A percentile compares a stretch with the other conserved stretches of the same genome.
phyloP scores from a whole-genome alignment of 495 filamentous ascomycete species.

The Penicillium tannophilum region DNA sequence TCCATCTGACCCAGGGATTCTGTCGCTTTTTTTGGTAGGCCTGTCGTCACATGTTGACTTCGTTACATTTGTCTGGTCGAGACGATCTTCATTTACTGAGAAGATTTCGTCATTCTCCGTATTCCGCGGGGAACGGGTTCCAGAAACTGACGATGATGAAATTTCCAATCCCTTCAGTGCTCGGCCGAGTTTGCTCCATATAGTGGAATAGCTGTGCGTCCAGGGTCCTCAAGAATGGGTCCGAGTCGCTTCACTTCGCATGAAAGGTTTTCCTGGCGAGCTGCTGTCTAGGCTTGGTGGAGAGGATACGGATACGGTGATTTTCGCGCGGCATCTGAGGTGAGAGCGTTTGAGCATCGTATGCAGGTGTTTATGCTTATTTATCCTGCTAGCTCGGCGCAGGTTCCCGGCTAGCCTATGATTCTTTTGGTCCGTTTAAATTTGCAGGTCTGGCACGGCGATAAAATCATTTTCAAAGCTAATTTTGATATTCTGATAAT shows the following conservation, averaged over 20 bases:
- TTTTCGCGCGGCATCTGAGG: not conserved
- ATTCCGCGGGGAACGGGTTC: constrained; percentile 1
- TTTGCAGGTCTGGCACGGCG: not conserved
- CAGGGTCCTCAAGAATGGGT: constrained; percentile 2
- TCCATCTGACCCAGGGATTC: constrained; percentile 7
- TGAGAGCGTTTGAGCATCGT: not conserved
- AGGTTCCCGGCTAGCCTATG: not conserved
- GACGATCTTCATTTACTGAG: not conserved
- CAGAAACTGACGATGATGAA: not conserved
- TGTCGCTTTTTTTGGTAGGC: not conserved
- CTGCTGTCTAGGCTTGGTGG: not conserved
- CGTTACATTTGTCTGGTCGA: not conserved
- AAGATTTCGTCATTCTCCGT: not conserved
- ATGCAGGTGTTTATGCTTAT: not conserved
- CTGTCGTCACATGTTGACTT: not conserved
- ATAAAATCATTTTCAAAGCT: not conserved
- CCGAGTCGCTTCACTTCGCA: constrained; percentile 1
- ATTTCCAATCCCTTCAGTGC: not conserved
- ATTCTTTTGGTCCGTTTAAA: not conserved
- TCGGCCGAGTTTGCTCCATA: not conserved
- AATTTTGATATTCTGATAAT: not conserved
- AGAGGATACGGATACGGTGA: not conserved
- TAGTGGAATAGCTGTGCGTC: not conserved
- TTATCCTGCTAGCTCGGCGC: not conserved
- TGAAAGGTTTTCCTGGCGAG: not conserved